phyloP scores from a whole-genome alignment of 495 filamentous ascomycete species.

The Articulospora tetracladia region DNA sequence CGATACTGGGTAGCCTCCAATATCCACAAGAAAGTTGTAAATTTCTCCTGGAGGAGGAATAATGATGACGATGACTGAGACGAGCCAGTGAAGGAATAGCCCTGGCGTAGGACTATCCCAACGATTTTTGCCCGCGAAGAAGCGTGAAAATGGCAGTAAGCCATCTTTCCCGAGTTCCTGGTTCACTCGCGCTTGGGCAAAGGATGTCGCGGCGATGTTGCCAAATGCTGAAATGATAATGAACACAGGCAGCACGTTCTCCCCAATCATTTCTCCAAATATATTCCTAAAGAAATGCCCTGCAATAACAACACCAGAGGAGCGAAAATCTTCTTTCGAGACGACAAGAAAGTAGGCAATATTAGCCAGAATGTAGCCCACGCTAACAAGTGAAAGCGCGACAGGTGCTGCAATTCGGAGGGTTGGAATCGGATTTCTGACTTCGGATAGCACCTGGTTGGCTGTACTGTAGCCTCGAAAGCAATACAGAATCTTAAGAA shows the following conservation, averaged over 20 bases:
- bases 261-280: slow-evolving; percentile 34
- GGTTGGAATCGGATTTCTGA: slow-evolving; percentile 56
- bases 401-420: slow-evolving; percentile 57
- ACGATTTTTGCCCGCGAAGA: slow-evolving; percentile 36
- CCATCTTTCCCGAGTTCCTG: slow-evolving; percentile 67
- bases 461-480: slow-evolving; percentile 44
- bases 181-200: slow-evolving; percentile 58
- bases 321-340: slow-evolving; percentile 43
- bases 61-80: slow-evolving; percentile 44
- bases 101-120: slow-evolving; percentile 27
- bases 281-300: slow-evolving; percentile 46
- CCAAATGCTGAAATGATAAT: slow-evolving; percentile 61
- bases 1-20: slow-evolving; percentile 51
- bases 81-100: slow-evolving; percentile 47
- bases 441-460: slow-evolving; percentile 53
- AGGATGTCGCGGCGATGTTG: slow-evolving; percentile 45
- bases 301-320: slow-evolving; percentile 40
- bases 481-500: slow-evolving; percentile 47
- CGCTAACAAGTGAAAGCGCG: slow-evolving; percentile 50
- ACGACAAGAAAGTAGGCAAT: slow-evolving; percentile 54
- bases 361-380: slow-evolving; percentile 63
- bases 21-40: slow-evolving; percentile 45
- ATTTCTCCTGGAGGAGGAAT: slow-evolving; percentile 42
- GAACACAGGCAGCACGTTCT: slow-evolving; percentile 49
- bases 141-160: slow-evolving; percentile 53